A percentile compares a stretch with the other conserved stretches of the same genome.
phyloP scores from a whole-genome alignment of 345 rosid genomes.

The Eucalyptus polyanthemos region DNA sequence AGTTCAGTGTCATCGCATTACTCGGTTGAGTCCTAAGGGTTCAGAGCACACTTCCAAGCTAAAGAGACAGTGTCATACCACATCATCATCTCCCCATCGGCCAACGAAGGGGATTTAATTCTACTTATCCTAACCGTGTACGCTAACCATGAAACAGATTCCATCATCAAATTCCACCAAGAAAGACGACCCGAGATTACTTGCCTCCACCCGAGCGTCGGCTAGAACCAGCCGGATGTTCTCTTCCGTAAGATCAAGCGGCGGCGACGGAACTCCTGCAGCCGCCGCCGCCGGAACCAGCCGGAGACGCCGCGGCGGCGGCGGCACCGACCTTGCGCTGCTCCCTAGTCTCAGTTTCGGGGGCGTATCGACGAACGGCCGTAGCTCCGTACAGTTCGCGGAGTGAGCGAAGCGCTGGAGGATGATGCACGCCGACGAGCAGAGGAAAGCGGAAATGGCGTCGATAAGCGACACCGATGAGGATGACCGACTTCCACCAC shows the following conservation, averaged over 20 bases:
- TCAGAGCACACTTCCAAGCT: not conserved
- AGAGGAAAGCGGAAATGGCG: not conserved
- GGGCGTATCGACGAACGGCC: not conserved
- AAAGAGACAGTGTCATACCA: not conserved
- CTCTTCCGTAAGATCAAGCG: conserved; percentile 83
- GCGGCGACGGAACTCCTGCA: conserved; percentile 50
- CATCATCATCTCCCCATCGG: not conserved
- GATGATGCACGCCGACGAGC: not conserved
- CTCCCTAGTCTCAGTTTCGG: not conserved
- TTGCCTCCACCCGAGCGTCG: conserved; percentile 73
- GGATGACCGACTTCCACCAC: not conserved
- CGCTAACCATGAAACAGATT: not conserved
- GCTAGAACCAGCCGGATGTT: conserved; percentile 51
- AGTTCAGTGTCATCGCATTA: not conserved
- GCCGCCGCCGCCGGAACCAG: conserved; percentile 1
- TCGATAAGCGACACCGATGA: not conserved
- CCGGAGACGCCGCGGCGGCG: not conserved
- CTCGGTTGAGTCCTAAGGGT: not conserved
- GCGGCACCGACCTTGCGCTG: not conserved
- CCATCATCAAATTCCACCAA: not conserved
- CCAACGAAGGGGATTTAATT: not conserved
- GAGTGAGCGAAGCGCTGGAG: not conserved
- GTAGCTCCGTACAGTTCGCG: not conserved
- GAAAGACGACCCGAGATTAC: not conserved
- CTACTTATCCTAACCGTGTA: not conserved